Conservation (phyloP, 768 basidiomycete genomes). For the Amanita subjunquillea region DNA sequence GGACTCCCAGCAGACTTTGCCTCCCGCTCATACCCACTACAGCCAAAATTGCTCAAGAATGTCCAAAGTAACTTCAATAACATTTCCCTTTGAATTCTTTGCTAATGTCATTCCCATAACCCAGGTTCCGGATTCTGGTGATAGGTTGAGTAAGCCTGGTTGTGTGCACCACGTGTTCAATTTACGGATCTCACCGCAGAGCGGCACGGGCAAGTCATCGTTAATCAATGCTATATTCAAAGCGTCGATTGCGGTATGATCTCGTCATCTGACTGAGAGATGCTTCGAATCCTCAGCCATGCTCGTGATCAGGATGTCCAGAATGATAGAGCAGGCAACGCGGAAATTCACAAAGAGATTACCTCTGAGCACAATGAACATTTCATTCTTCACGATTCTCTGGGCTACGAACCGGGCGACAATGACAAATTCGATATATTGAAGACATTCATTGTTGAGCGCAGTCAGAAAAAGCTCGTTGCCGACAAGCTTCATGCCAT, state of each 20-base stretch:
- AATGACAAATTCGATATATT: conserved; percentile 12
- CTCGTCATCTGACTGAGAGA: too few species aligned
- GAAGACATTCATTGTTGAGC: conserved; percentile 13
- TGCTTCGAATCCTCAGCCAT: too few species aligned
- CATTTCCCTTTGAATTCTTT: too few species aligned
- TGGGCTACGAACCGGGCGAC: conserved; percentile 9
- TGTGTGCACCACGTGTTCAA: background rate
- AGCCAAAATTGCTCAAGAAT: too few species aligned
- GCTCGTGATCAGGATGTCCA: too few species aligned
- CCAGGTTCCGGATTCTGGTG: background rate
- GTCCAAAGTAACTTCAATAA: too few species aligned
- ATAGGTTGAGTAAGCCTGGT: background rate
- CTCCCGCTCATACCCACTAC: too few species aligned
- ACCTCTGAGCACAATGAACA: too few species aligned
- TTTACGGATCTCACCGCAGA: conserved; percentile 10
- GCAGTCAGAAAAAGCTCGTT: conserved; percentile 2
- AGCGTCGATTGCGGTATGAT: background rate
- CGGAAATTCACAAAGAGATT: conserved; percentile 14
- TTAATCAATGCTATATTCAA: conserved; percentile 17
- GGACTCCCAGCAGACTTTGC: too few species aligned
- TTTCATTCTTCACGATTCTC: too few species aligned
- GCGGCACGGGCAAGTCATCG: conserved; percentile 8
- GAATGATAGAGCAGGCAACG: conserved; percentile 7
- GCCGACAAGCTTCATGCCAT: conserved; percentile 16
- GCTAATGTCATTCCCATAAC: too few species aligned